Evolutionary conservation across 2,329 filamentous ascomycete genomes (phyloP).

Genomic region (Xylariaceae sp.): DNA sequence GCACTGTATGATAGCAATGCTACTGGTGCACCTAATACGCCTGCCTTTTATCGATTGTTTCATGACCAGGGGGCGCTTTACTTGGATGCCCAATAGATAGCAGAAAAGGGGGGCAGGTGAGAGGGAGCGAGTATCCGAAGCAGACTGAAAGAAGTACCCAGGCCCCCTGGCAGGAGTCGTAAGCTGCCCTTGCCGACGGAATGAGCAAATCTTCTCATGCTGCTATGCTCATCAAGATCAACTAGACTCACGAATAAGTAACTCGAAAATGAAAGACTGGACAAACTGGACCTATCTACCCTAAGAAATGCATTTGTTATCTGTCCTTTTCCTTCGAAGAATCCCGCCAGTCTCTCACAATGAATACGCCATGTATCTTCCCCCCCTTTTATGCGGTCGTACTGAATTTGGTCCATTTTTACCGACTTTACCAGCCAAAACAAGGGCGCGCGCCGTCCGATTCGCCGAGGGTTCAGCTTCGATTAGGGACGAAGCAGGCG

Average conservation of each 20-base stretch:
- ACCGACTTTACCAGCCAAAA: constrained; percentile 2
- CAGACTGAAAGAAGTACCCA: constrained; percentile 5
- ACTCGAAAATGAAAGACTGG: background rate
- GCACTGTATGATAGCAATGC: background rate
- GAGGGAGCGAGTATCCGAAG: too few species aligned
- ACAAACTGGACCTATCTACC: background rate
- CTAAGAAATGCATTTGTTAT: constrained; percentile 11
- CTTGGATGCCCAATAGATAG: background rate
- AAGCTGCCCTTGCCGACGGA: background rate
- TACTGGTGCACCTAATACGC: background rate
- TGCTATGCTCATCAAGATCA: background rate
- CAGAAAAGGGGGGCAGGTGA: background rate
- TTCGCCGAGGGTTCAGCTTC: constrained; percentile 6
- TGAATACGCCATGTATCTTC: background rate
- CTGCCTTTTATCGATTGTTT: constrained; percentile 1
- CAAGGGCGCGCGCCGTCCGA: constrained; percentile 6
- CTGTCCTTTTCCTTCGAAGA: constrained; percentile 1
- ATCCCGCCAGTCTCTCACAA: constrained; percentile 1
- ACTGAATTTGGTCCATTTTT: constrained; percentile 6
- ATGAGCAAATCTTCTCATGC: background rate
- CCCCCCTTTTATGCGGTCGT: constrained; percentile 12
- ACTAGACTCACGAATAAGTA: background rate
- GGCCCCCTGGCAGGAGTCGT: background rate
- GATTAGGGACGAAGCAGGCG: constrained; percentile 12
- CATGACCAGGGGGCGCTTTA: background rate